Evolutionary conservation across 148 eudicot species (phyloP), one percentile per base, ranked within the genome.

Genomic region (Vaccinium darrowii): DNA sequence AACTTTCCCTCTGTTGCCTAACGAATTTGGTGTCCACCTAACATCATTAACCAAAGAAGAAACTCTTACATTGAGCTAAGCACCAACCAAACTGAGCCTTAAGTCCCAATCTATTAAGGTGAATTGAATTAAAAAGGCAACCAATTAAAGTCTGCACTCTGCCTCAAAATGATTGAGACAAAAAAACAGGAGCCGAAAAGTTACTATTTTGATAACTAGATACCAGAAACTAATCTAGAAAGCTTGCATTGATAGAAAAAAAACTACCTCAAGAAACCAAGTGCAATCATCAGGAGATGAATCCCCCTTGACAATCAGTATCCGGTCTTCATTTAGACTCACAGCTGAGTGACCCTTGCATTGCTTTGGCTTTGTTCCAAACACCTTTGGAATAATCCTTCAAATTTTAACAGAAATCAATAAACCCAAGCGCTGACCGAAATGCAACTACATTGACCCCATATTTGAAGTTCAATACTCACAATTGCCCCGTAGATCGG

Each of bases 191-290:
- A 33, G 43, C 54, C 0, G 10, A 76, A 49, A n/a, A 13, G 9
- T 13, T 19, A 4, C 15, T 53, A 49, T n/a, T 50, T n/a, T 10
- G 56, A 21, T 50, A 9, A 76, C n/a, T 16, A 76, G 52, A 77
- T 11, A 77, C 58, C 56, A 23, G 30, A 49, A 18, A 50, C 79
- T 77, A 77, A 51, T 77, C 80, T 23, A n/a, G 58, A 77, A 79
- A 54, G 65, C 36, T 56, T 14, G 36, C 63, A 79, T 7, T 13
- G 43, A 79, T 16, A 7, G 19, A 72, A 23, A 57, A 3, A 77
- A 19, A 83, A 89, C 47, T 58, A 96, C 99, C 98, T 96, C 99
- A 75, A 96, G 97, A 92, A 96, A 93, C 99, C 99, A 96, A 87
- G 88, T 83, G 85, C 88, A 88, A 79, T 94, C 97, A 85, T 90